A percentile compares a stretch with the other conserved stretches of the same genome.
phyloP scores from a whole-genome alignment of 805 yeast species.

The Cyberlindnera saturnus region DNA sequence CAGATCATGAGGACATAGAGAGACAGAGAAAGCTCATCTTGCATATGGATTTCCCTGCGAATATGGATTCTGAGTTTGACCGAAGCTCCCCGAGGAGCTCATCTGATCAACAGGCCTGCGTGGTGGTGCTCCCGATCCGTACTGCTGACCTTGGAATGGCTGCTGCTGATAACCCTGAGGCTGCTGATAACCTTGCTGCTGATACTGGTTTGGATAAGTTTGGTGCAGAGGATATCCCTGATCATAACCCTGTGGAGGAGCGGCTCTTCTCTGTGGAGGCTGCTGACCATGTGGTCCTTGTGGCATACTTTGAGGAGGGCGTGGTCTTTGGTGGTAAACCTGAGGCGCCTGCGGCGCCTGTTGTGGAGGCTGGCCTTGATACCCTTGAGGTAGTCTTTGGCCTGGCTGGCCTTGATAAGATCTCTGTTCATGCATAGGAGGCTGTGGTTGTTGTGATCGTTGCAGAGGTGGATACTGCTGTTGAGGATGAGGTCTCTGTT shows the following conservation, averaged over 20 bases:
- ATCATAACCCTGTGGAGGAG: conserved; percentile 2
- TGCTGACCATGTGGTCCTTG: conserved; percentile 4
- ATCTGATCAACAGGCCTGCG: conserved; percentile 5
- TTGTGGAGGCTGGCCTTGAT: conserved; percentile 2
- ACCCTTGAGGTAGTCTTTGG: conserved; percentile 5
- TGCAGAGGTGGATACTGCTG: not conserved
- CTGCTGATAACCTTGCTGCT: conserved; percentile 5
- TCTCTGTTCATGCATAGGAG: conserved; percentile 4
- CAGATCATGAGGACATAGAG: not conserved
- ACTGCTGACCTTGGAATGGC: too few species aligned
- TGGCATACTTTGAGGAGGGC: conserved; percentile 10
- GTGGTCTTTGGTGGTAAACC: conserved; percentile 3
- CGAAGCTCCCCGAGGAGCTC: conserved; percentile 6
- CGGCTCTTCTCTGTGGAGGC: conserved; percentile 2
- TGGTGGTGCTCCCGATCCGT: conserved; percentile 2
- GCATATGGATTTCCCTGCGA: conserved; percentile 14
- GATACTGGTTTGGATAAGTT: conserved; percentile 7
- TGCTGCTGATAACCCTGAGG: conserved; percentile 7
- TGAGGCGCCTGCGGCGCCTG: conserved; percentile 2
- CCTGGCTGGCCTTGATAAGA: conserved; percentile 5
- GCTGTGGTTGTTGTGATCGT: conserved; percentile 3
- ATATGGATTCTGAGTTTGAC: not conserved
- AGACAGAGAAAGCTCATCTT: conserved; percentile 3
- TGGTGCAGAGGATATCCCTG: conserved; percentile 1
- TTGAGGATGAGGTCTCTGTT: too few species aligned